These are phyloP conservation scores for Pelargonium nanum DNA, from an alignment of 345 rosid species.

Conservation along the genomic window DNA sequence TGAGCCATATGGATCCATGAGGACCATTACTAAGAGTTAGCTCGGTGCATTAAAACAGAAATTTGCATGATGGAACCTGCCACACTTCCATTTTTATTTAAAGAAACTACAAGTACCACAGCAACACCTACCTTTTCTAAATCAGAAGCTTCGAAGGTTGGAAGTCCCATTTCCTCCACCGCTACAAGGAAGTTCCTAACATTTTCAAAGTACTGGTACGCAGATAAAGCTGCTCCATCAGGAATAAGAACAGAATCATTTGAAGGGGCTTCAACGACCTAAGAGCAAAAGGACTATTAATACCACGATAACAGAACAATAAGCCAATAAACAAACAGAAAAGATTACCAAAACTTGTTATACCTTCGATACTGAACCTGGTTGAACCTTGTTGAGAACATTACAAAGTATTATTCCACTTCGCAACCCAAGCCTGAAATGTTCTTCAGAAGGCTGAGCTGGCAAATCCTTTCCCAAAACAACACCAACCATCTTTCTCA, in stretches of 20 bases:
- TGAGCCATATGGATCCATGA: too few species aligned
- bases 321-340: not conserved
- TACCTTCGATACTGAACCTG: conserved; percentile 79
- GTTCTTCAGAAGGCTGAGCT: conserved; percentile 82
- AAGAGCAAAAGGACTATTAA: conserved; percentile 1
- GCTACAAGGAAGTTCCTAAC: conserved; percentile 62
- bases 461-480: conserved; percentile 76
- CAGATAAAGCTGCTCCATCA: conserved; percentile 75
- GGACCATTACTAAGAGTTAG: too few species aligned
- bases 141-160: conserved; percentile 68
- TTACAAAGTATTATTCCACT: conserved; percentile 86
- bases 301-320: not conserved
- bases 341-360: not conserved
- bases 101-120: not conserved
- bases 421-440: conserved; percentile 77
- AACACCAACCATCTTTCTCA: conserved; percentile 64
- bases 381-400: conserved; percentile 73
- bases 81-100: not conserved
- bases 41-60: not conserved
- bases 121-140: conserved; percentile 43
- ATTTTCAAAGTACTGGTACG: conserved; percentile 70
- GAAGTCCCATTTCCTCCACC: conserved; percentile 55
- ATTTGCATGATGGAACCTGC: not conserved
- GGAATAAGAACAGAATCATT: conserved; percentile 41
- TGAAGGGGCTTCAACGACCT: conserved; percentile 60